A percentile compares a stretch with the other conserved stretches of the same genome.
phyloP scores from a whole-genome alignment of 2,329 filamentous ascomycete genomes.

The Emmonsia crescens region DNA sequence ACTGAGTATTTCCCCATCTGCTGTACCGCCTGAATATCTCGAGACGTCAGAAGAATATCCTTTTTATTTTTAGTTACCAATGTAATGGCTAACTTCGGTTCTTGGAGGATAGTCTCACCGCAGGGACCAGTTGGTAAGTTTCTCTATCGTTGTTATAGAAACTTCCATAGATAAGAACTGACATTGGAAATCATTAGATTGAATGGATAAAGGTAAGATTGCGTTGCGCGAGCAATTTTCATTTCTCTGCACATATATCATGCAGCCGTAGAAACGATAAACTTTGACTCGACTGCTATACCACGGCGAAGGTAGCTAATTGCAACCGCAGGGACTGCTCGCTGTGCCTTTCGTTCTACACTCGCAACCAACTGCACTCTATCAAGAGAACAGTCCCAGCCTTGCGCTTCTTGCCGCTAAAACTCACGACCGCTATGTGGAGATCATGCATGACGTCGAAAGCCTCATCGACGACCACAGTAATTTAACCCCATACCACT shows the following conservation, averaged over 20 bases:
- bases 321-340: conserved; percentile 49
- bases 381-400: conserved; percentile 54
- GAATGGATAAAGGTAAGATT: conserved; percentile 79
- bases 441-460: conserved; percentile 93
- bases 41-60: not conserved
- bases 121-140: conserved; percentile 68
- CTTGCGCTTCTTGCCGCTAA: conserved; percentile 64
- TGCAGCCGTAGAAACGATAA: not conserved
- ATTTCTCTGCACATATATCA: not conserved
- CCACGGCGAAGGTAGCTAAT: not conserved
- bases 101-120: conserved; percentile 68
- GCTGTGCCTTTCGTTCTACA: conserved; percentile 95
- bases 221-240: conserved; percentile 13
- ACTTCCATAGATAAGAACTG: not conserved
- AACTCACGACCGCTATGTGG: conserved; percentile 78
- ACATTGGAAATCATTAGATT: conserved; percentile 32
- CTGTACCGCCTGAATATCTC: not conserved
- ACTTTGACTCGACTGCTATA: not conserved
- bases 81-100: conserved; percentile 11
- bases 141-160: not conserved
- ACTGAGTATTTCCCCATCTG: not conserved
- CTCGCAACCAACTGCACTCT: conserved; percentile 82
- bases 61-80: conserved; percentile 6
- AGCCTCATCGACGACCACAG: conserved; percentile 85
- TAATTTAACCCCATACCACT: conserved; percentile 28